These are phyloP conservation scores for Akebia trifoliata DNA, from an alignment of 164 flowering plant genomes.

Conservation along the genomic window DNA sequence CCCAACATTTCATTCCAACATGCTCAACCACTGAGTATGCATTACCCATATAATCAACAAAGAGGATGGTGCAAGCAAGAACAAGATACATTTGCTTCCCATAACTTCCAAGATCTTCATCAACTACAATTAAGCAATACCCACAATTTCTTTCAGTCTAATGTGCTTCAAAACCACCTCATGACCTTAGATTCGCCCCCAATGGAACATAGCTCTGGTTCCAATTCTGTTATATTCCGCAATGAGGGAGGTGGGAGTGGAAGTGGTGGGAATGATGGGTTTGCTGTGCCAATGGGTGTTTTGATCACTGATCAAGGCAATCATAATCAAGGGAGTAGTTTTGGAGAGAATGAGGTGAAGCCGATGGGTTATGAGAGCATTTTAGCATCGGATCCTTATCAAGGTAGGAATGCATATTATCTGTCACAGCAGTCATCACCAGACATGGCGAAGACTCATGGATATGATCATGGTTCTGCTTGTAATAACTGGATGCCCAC, in stretches of 20 bases:
- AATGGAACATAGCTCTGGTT: conserved; percentile 54
- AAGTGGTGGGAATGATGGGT: conserved; percentile 24
- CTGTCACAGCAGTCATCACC: conserved; percentile 33
- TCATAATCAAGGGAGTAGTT: conserved; percentile 21
- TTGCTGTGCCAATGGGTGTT: conserved; percentile 28
- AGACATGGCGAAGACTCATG: conserved; percentile 15
- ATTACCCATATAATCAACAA: conserved; percentile 41
- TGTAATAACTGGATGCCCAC: conserved; percentile 64
- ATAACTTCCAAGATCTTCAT: conserved; percentile 26
- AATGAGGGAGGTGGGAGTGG: conserved; percentile 17
- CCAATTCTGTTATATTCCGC: conserved; percentile 39
- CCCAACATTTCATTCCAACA: conserved; percentile 59
- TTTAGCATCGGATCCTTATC: conserved; percentile 31
- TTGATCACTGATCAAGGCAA: conserved; percentile 30
- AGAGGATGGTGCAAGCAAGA: conserved; percentile 79
- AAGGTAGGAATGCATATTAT: conserved; percentile 35
- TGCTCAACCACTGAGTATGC: conserved; percentile 40
- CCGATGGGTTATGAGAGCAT: conserved; percentile 34
- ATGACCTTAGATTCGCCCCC: conserved; percentile 55
- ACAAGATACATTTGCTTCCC: conserved; percentile 26
- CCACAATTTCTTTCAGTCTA: conserved; percentile 62
- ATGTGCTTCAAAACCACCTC: conserved; percentile 50
- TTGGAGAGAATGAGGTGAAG: conserved; percentile 36
- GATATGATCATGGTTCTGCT: conserved; percentile 37
- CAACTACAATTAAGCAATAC: conserved; percentile 53